phyloP scores from a whole-genome alignment of 2,329 filamentous ascomycete genomes.

The Pseudocercospora macadamiae region DNA sequence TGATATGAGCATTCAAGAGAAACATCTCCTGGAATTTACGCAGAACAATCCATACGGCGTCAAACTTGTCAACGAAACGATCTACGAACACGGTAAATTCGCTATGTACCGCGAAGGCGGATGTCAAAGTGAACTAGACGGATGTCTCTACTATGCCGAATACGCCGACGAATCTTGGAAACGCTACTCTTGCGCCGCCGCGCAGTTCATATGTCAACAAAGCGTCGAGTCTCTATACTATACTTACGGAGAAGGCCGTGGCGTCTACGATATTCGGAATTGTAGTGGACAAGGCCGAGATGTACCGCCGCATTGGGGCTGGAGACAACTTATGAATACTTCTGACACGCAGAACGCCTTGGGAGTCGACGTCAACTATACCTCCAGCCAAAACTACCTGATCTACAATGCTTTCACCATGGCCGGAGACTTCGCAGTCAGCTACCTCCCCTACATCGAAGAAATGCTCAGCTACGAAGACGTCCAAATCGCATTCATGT shows the following conservation, averaged over 20 bases:
- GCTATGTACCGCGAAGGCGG: conserved; percentile 45
- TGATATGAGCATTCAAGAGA: conserved; percentile 7
- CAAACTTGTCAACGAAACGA: conserved; percentile 13
- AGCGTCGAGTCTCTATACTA: conserved; percentile 10
- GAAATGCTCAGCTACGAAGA: conserved; percentile 42
- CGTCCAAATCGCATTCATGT: conserved; percentile 51
- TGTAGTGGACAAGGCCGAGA: conserved; percentile 43
- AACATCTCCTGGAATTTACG: conserved; percentile 6
- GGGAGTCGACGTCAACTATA: conserved; percentile 63
- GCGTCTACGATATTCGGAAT: conserved; percentile 13
- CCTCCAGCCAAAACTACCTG: conserved; percentile 44
- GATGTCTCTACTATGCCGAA: background rate
- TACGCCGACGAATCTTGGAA: conserved; percentile 5
- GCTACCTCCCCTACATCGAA: conserved; percentile 53
- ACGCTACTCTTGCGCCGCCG: background rate
- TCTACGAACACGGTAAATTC: conserved; percentile 55
- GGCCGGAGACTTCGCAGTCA: conserved; percentile 49
- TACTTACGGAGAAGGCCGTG: background rate
- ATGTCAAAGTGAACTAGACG: conserved; percentile 1
- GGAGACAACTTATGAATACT: conserved; percentile 59
- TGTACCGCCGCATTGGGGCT: conserved; percentile 61
- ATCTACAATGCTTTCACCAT: conserved; percentile 48
- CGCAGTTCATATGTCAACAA: conserved; percentile 8
- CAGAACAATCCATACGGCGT: conserved; percentile 15
- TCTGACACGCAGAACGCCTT: conserved; percentile 57